Conservation (phyloP, 2,329 filamentous ascomycete species). For the Dothistroma pini region DNA sequence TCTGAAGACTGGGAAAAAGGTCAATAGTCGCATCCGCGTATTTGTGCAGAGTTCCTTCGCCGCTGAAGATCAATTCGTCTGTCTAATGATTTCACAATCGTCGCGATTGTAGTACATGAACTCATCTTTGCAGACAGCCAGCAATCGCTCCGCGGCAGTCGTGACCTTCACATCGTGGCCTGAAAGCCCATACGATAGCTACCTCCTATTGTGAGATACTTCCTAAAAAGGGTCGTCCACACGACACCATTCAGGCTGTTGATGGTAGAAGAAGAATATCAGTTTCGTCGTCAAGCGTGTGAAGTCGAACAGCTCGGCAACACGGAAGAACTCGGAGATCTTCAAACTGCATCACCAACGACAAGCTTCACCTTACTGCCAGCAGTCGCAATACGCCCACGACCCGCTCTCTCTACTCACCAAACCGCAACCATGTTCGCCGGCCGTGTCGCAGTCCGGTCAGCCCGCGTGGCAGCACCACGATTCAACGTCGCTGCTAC, state of each 20-base stretch:
- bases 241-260: background rate
- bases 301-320: slow-evolving; percentile 1
- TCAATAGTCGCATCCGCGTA: too few species aligned
- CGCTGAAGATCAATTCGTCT: too few species aligned
- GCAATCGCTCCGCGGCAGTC: too few species aligned
- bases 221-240: background rate
- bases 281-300: background rate
- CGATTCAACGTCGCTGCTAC: slow-evolving; percentile 61
- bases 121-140: too few species aligned
- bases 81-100: too few species aligned
- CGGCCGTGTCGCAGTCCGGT: slow-evolving; percentile 54
- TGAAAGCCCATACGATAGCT: too few species aligned
- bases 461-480: slow-evolving; percentile 53
- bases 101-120: too few species aligned
- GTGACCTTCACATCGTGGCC: too few species aligned
- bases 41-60: too few species aligned
- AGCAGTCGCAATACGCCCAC: slow-evolving; percentile 6
- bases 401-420: slow-evolving; percentile 7
- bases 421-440: slow-evolving; percentile 50
- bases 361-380: background rate
- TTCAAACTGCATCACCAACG: slow-evolving; percentile 3
- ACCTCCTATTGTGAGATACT: background rate
- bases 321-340: background rate
- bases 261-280: background rate
- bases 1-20: too few species aligned